These are phyloP conservation scores for Luzula sylvatica DNA, from an alignment of 176 grass and related monocot species.

Conservation along the genomic window DNA sequence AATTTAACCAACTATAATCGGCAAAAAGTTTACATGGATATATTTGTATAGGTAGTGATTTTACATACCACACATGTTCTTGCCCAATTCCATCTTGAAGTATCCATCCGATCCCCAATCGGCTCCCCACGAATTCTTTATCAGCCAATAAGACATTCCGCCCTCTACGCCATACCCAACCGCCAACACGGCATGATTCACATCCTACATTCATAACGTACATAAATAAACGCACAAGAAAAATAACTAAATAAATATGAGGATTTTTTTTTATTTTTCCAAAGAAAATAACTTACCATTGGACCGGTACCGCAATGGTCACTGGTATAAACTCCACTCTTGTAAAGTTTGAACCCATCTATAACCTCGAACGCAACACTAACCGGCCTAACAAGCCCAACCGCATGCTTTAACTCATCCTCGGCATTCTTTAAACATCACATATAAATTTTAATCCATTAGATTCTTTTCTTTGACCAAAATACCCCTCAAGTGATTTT, in stretches of 20 bases:
- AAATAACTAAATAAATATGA: not conserved
- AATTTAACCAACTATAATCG: not conserved
- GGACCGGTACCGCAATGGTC: constrained; percentile 55
- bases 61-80: constrained; percentile 97
- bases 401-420: constrained; percentile 85
- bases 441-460: constrained; percentile 21
- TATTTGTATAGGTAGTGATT: not conserved
- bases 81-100: constrained; percentile 99
- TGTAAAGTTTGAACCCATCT: constrained; percentile 55
- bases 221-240: constrained; percentile 7
- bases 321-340: constrained; percentile 76
- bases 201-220: constrained; percentile 43
- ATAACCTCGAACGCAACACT: constrained; percentile 85
- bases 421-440: constrained; percentile 46
- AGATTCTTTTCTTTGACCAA: not conserved
- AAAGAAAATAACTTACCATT: constrained; percentile 38
- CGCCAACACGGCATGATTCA: constrained; percentile 96
- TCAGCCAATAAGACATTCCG: constrained; percentile 72
- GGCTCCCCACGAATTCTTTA: constrained; percentile 96
- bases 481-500: not conserved
- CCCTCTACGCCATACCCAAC: constrained; percentile 91
- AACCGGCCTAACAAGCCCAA: constrained; percentile 86
- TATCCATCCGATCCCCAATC: constrained; percentile 81
- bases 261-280: not conserved
- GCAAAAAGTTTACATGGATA: not conserved